Evolutionary conservation across 1,284 basidiomycete genomes (phyloP), one percentile per base, ranked within the genome.

Genomic region (Ustilago sp.): DNA sequence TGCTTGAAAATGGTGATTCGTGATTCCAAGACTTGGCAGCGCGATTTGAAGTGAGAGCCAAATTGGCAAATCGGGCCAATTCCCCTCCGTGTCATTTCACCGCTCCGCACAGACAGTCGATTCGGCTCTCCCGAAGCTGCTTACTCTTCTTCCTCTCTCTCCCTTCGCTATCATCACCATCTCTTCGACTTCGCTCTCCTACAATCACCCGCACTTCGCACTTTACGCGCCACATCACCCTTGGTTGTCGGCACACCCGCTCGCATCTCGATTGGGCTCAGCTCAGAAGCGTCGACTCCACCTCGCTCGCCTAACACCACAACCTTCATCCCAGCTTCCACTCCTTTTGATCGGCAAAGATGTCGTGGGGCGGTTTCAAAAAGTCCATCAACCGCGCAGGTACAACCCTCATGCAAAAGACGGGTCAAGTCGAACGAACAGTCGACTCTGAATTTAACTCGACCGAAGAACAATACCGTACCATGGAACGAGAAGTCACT

Each of bases 401-500:
- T 59, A 98, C 95, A 31, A 94, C 94, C 81, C 89, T 92, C 80
- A 86, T 88, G 86, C 84, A 86, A 70, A 87, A 87, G 91, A 98
- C 95, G 1, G 95, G 95, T 68, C 95, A 98, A 87, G 93, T 99
- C 67, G 96, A 99, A 86, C 90, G 94, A 36, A 99, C 96, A 0
- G 90, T 98, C 34, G 96, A 99, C 87, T 89, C 93, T 64, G 95
- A 98, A 85, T 99, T 98, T 86, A 89, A 92, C 36, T 93, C 96
- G 68, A 94, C 98, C 87, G 94, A 97, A 86, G 90, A 91, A 56
- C 94, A 94, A 85, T 99, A 92, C 89, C 91, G 92, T 87, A 90
- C 90, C 92, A 95, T 88, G 86, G 94, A 86, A 65, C 79, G 79
- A 53, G 82, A 86, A 57, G 67, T 76, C 0, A 58, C 92, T 81